phyloP scores from a whole-genome alignment of 805 yeast genomes.

The Candida chauliodis region DNA sequence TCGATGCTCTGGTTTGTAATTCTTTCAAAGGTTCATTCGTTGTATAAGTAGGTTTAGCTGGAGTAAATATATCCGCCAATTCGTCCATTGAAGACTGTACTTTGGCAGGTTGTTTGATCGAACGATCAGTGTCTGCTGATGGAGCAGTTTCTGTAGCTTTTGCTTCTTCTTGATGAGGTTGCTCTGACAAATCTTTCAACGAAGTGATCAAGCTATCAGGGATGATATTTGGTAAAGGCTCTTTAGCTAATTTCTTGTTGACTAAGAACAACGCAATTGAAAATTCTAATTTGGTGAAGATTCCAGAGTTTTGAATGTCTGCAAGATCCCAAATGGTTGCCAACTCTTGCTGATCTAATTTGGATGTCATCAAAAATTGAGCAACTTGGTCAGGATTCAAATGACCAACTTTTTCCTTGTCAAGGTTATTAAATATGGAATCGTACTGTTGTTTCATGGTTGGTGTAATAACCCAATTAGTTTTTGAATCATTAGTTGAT shows the following conservation, averaged over 20 bases:
- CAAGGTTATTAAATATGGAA: constrained; percentile 73
- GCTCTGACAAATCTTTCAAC: constrained; percentile 15
- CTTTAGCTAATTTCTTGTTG: constrained; percentile 77
- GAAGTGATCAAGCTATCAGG: constrained; percentile 58
- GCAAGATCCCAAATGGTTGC: constrained; percentile 95
- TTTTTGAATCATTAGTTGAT: constrained; percentile 15
- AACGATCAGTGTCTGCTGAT: not conserved
- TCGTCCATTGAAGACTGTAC: constrained; percentile 62
- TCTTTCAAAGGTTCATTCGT: constrained; percentile 14
- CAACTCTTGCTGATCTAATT: constrained; percentile 75
- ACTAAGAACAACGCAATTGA: constrained; percentile 92
- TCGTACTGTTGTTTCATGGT: constrained; percentile 77
- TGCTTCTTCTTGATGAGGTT: constrained; percentile 5
- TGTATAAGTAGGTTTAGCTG: constrained; percentile 14
- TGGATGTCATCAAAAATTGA: constrained; percentile 82
- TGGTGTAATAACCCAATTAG: constrained; percentile 66
- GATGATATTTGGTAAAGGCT: constrained; percentile 69
- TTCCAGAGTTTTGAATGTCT: constrained; percentile 82
- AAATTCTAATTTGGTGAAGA: constrained; percentile 77
- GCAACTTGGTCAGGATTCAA: constrained; percentile 82
- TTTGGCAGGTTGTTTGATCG: constrained; percentile 16
- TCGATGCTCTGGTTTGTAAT: constrained; percentile 25
- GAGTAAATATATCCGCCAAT: constrained; percentile 46
- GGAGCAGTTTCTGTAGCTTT: not conserved
- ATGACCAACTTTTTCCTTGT: constrained; percentile 56